phyloP scores from a whole-genome alignment of 1,284 basidiomycete genomes.

The Fomitopsis palustris region DNA sequence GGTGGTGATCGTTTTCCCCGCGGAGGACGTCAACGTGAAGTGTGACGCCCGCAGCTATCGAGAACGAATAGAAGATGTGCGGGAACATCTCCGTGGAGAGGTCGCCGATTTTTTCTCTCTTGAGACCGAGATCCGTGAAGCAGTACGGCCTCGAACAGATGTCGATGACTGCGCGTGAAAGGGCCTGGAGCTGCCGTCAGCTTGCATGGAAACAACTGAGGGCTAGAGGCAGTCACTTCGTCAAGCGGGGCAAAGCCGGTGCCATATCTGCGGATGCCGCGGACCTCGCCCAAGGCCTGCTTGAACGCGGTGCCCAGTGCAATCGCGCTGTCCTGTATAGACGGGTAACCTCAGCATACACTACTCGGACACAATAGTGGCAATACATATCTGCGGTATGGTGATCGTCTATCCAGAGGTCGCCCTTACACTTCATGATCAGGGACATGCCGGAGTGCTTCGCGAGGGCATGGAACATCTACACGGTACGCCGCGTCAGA shows the following conservation, averaged over 20 bases:
- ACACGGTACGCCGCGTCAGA: slow-evolving; percentile 6
- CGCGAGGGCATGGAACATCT: slow-evolving; percentile 96
- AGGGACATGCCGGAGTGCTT: slow-evolving; percentile 94
- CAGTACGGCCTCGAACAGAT: slow-evolving; percentile 98
- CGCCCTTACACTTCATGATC: slow-evolving; percentile 88
- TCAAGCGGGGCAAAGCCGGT: slow-evolving; percentile 97
- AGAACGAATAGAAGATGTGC: slow-evolving; percentile 91
- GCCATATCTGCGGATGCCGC: slow-evolving; percentile 94
- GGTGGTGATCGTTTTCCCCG: slow-evolving; percentile 97
- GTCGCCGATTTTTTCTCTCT: slow-evolving; percentile 96
- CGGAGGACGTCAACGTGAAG: slow-evolving; percentile 92
- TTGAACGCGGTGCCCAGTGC: slow-evolving; percentile 95
- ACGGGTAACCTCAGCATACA: slow-evolving; percentile 13
- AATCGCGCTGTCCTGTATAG: slow-evolving; percentile 86
- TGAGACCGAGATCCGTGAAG: slow-evolving; percentile 85
- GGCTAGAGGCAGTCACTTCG: slow-evolving; percentile 55
- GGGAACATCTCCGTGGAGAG: slow-evolving; percentile 97
- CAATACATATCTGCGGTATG: slow-evolving; percentile 89
- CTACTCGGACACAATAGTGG: slow-evolving; percentile 16
- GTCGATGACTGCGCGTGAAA: slow-evolving; percentile 95
- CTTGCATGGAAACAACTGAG: background rate
- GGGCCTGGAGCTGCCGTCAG: slow-evolving; percentile 53
- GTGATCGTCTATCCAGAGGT: slow-evolving; percentile 98
- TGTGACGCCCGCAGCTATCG: slow-evolving; percentile 87
- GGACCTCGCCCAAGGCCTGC: slow-evolving; percentile 90